Percentiles rank a stretch among this genome's conserved stretches.
phyloP scores from a whole-genome alignment of 805 yeast species.

The Candida suzukii region DNA sequence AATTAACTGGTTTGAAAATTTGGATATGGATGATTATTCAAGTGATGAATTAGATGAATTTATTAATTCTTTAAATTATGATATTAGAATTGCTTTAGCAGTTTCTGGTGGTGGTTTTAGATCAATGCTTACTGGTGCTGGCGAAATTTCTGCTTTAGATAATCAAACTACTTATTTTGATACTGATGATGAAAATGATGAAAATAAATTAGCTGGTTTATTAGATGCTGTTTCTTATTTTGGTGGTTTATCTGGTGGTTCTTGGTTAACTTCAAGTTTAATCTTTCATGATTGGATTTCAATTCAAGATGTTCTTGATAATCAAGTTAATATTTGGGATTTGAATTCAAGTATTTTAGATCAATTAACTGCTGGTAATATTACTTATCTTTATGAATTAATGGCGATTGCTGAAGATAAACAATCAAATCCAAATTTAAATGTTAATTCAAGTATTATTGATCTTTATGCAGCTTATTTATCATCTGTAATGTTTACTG shows the following conservation, averaged over 20 bases:
- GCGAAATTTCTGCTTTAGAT: conserved; percentile 72
- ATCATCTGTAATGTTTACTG: conserved; percentile 57
- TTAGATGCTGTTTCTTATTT: conserved; percentile 66
- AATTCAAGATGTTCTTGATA: conserved; percentile 45
- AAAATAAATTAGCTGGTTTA: conserved; percentile 55
- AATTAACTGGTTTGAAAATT: conserved; percentile 35
- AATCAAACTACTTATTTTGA: conserved; percentile 39
- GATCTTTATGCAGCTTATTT: conserved; percentile 71
- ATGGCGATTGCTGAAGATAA: conserved; percentile 42
- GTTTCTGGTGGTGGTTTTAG: conserved; percentile 84
- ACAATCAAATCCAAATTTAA: conserved; percentile 57
- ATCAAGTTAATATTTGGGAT: conserved; percentile 51
- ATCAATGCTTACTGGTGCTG: conserved; percentile 80
- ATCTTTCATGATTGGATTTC: conserved; percentile 63
- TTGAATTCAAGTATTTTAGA: conserved; percentile 48
- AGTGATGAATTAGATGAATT: conserved; percentile 28
- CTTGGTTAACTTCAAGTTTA: conserved; percentile 66
- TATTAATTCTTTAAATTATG: conserved; percentile 24
- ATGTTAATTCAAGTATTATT: conserved; percentile 53
- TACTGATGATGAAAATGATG: conserved; percentile 19
- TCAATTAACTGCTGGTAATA: conserved; percentile 47
- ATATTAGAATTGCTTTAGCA: conserved; percentile 49
- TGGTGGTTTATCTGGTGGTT: conserved; percentile 74
- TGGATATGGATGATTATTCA: conserved; percentile 34
- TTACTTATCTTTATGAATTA: conserved; percentile 41